Evolutionary conservation across 768 basidiomycete species (phyloP).

Genomic region (Fibroporia radiculosa): DNA sequence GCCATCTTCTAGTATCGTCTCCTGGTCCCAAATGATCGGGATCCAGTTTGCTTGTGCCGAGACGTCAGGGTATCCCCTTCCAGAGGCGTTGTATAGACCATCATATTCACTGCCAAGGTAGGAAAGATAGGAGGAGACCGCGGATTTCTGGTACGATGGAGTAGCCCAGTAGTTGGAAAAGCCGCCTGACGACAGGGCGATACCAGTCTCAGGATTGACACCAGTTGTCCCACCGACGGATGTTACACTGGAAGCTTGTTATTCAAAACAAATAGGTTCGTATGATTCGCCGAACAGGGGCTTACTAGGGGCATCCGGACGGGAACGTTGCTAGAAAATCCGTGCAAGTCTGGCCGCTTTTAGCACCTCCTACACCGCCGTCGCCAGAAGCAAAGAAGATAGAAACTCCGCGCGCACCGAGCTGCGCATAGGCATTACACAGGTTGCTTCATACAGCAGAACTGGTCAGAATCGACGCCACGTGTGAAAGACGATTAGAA

Average conservation of each 20-base stretch:
- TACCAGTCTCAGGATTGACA: constrained; percentile 19
- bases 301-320: constrained; percentile 31
- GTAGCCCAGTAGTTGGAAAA: constrained; percentile 23
- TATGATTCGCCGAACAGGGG: constrained; percentile 6
- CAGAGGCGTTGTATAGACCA: constrained; percentile 16
- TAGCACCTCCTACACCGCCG: constrained; percentile 51
- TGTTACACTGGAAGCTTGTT: constrained; percentile 14
- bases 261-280: background rate
- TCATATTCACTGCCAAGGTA: constrained; percentile 13
- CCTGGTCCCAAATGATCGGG: constrained; percentile 28
- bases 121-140: constrained; percentile 13
- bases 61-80: constrained; percentile 56
- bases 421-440: constrained; percentile 54
- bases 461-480: background rate
- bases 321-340: constrained; percentile 52
- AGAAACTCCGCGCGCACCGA: constrained; percentile 63
- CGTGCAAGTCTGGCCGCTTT: constrained; percentile 29
- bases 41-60: constrained; percentile 47
- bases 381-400: constrained; percentile 66
- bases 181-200: constrained; percentile 20
- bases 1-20: constrained; percentile 21
- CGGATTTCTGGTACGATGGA: constrained; percentile 19
- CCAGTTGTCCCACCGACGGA: constrained; percentile 21
- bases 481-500: background rate
- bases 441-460: constrained; percentile 44